These are phyloP conservation scores for Globisporangium yorkense DNA, from an alignment of 352 stramenopile species.

Conservation along the genomic window DNA sequence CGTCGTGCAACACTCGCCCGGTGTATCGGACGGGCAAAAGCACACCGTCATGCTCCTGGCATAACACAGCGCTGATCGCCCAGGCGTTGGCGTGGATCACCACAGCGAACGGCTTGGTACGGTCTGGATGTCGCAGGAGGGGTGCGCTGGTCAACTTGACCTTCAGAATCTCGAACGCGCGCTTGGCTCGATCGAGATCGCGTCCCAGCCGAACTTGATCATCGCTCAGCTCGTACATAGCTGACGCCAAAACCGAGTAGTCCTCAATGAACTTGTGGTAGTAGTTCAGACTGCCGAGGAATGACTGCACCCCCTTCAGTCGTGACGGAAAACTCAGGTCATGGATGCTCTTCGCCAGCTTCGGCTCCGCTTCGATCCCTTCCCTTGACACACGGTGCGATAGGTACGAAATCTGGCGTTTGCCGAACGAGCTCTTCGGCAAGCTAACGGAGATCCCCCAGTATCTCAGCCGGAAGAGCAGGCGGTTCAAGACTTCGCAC, in stretches of 20 bases:
- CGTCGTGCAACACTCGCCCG: slow-evolving; percentile 3
- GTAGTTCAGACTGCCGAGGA: slow-evolving; percentile 18
- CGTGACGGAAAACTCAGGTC: slow-evolving; percentile 9
- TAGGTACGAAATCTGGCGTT: slow-evolving; percentile 11
- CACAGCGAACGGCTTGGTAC: no score
- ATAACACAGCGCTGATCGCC: slow-evolving; percentile 11
- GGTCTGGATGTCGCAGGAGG: slow-evolving; percentile 13
- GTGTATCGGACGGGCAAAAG: slow-evolving; percentile 13
- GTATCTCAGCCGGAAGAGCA: slow-evolving; percentile 12
- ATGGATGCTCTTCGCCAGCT: slow-evolving; percentile 3
- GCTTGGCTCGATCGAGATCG: slow-evolving; percentile 1
- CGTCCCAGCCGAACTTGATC: background rate
- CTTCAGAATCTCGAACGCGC: slow-evolving; percentile 13
- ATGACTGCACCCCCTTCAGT: slow-evolving; percentile 15
- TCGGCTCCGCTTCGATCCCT: slow-evolving; percentile 11
- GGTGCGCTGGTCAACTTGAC: slow-evolving; percentile 8
- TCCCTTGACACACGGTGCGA: slow-evolving; percentile 8
- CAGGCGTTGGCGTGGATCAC: slow-evolving; percentile 19
- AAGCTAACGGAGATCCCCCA: slow-evolving; percentile 21
- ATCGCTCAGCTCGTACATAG: slow-evolving; percentile 16
- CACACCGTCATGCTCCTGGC: slow-evolving; percentile 8
- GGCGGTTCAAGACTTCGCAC: background rate
- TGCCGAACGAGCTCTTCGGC: slow-evolving; percentile 16
- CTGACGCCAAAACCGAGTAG: slow-evolving; percentile 11
- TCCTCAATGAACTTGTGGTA: slow-evolving; percentile 25